These are phyloP conservation scores for Phytopythium litorale DNA, from an alignment of 352 stramenopile genomes.

Conservation along the genomic window DNA sequence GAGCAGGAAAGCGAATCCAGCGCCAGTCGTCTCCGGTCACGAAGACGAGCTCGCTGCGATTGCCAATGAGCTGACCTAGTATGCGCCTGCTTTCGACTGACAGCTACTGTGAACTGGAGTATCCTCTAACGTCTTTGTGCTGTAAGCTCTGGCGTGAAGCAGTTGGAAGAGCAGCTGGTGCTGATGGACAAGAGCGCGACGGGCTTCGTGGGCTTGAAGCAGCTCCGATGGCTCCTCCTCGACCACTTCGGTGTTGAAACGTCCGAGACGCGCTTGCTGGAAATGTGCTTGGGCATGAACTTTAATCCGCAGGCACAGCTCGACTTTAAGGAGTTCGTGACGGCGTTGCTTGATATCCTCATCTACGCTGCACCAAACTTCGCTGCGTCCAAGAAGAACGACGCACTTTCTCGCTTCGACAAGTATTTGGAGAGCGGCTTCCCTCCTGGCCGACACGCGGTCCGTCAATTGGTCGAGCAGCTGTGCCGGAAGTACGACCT, in stretches of 20 bases:
- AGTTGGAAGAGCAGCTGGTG: conserved; percentile 33
- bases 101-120: not conserved
- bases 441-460: conserved; percentile 9
- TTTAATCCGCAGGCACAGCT: conserved; percentile 49
- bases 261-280: conserved; percentile 34
- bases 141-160: conserved; percentile 33
- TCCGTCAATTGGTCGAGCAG: conserved; percentile 20
- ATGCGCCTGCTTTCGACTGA: conserved; percentile 6
- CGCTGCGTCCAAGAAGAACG: conserved; percentile 14
- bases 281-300: conserved; percentile 61
- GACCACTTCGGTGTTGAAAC: conserved; percentile 31
- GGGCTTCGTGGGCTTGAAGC: conserved; percentile 51
- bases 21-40: conserved; percentile 24
- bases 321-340: conserved; percentile 45
- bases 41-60: conserved; percentile 49
- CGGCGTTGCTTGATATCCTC: conserved; percentile 52
- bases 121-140: not conserved
- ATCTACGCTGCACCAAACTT: conserved; percentile 35
- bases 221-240: conserved; percentile 37
- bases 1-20: not conserved
- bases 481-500: conserved; percentile 55
- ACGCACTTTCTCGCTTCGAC: conserved; percentile 19
- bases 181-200: conserved; percentile 16
- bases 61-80: conserved; percentile 49
- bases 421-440: conserved; percentile 47